Base-by-base conservation (phyloP, 169 alveolate species). In the Plasmodium adleri region DNA sequence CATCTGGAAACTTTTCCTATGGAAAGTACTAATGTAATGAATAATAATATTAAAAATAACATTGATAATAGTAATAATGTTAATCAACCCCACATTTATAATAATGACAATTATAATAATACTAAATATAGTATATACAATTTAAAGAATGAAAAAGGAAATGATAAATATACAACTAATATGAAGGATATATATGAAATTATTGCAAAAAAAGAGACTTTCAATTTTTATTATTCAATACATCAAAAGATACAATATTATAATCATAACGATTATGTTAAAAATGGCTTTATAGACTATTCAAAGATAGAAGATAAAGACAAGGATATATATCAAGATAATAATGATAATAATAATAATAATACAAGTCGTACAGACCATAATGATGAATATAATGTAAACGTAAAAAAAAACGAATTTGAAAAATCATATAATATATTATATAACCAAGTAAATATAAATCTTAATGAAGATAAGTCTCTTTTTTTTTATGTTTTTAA, bases 401-500 rank as follows among this genome's bases (percentile, higher is more conserved):
- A 22, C 17, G 28, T 56, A 56, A 58, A 15, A 9, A 43, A 39
- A 59, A 22, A 56, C 0, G 20, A 39, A 5, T 39, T 39, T 7
- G 47, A 39, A 39, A 39, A 39, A 9, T 39, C 47, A 24, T 2
- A 22, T 56, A 2, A 39, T 58, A 78, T 66, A 12, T 1, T 8
- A 24, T 64, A 12, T 47, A 24, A 15, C 12, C 12, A 26, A 15
- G 4, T 22, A 83, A 56, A 54, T 54, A 60, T 32, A 62, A 49
- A 22, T 58, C 54, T 54, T 43, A 45, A 32, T 45, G 74, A 68
- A 22, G 39, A 60, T 39, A 68, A 63, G 5, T 39, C 85, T 13
- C 39, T 83, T 13, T 83, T 83, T 68, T 68, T 4, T 83, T 32
- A 17, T 45, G 91, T 83, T 17, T 83, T 83, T 60, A 83, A 68